A percentile compares a stretch with the other conserved stretches of the same genome.
Evolutionary conservation across 306 rosid genomes (phyloP).

Genomic region (Acacia melanoxylon): DNA sequence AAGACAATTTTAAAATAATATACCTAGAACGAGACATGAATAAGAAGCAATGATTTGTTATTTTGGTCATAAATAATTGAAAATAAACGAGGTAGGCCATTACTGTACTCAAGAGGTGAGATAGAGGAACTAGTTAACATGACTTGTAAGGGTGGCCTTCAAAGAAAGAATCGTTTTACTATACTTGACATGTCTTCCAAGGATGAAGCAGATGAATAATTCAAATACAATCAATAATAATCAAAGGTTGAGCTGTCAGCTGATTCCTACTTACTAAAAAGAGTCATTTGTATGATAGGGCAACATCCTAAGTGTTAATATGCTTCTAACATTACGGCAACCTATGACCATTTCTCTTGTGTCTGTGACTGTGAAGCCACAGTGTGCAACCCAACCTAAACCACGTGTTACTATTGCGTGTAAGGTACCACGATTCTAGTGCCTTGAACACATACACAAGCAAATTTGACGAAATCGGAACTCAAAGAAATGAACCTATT

Average conservation of each 20-base stretch:
- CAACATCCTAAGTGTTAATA: not conserved
- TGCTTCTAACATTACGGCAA: not conserved
- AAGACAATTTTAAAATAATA: not conserved
- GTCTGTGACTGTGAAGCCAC: not conserved
- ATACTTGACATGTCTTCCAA: not conserved
- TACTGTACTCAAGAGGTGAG: not conserved
- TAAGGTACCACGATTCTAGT: not conserved
- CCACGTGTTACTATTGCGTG: constrained; percentile 35
- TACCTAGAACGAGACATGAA: not conserved
- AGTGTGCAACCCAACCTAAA: not conserved
- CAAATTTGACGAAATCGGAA: not conserved
- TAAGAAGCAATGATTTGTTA: not conserved
- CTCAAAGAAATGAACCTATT: not conserved
- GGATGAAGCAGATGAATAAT: not conserved
- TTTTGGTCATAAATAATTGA: not conserved
- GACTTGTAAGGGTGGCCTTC: constrained; percentile 16
- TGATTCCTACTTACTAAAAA: not conserved
- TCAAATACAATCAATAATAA: not conserved
- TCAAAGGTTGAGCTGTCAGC: not conserved
- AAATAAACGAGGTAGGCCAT: not conserved
- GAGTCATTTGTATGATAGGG: not conserved
- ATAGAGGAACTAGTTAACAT: not conserved
- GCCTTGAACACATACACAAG: constrained; percentile 24
- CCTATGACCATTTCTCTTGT: not conserved
- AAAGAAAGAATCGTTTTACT: not conserved